Percentiles rank a stretch among this genome's conserved stretches.
These are phyloP conservation scores for Neonectria magnoliae DNA, from an alignment of 2,329 filamentous ascomycete species.

Conservation along the genomic window DNA sequence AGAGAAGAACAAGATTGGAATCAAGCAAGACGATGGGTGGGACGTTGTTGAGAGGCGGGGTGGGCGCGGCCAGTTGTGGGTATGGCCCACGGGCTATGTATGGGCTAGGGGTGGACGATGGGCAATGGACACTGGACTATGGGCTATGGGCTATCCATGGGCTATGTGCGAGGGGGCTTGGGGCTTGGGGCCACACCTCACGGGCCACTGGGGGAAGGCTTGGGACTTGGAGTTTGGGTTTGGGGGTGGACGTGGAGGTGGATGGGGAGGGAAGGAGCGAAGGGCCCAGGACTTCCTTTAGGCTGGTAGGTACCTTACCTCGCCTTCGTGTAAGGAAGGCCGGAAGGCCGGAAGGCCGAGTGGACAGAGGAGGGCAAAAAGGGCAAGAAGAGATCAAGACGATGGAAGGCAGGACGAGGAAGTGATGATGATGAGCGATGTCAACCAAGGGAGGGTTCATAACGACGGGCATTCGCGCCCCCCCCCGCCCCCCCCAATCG, in stretches of 20 bases:
- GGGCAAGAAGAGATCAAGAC: too few relatives aligned
- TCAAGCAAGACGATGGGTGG: constrained; percentile 44
- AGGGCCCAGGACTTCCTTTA: constrained; percentile 23
- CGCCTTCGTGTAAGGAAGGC: constrained; percentile 2
- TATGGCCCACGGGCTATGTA: constrained; percentile 33
- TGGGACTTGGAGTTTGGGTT: constrained; percentile 10
- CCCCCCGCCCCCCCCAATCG: too few relatives aligned
- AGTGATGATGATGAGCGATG: neutral
- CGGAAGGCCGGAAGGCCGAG: constrained; percentile 1
- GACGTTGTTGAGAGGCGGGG: constrained; percentile 47
- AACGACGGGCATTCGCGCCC: neutral
- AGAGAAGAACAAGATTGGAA: constrained; percentile 35
- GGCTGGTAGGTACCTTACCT: constrained; percentile 19
- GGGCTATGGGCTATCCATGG: constrained; percentile 1
- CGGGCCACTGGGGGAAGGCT: constrained; percentile 22
- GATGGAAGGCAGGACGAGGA: neutral
- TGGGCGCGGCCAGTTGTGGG: constrained; percentile 44
- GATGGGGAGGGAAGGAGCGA: constrained; percentile 10
- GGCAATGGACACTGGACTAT: constrained; percentile 24
- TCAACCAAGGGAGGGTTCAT: neutral
- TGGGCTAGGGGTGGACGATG: constrained; percentile 35
- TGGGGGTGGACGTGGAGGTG: constrained; percentile 16
- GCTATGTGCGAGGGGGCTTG: constrained; percentile 30
- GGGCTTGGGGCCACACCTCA: constrained; percentile 39
- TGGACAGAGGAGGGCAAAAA: neutral